Percentiles rank a stretch among this genome's conserved stretches.
Evolutionary conservation across 2,329 filamentous ascomycete genomes (phyloP).

Genomic region (Emmonsia crescens): DNA sequence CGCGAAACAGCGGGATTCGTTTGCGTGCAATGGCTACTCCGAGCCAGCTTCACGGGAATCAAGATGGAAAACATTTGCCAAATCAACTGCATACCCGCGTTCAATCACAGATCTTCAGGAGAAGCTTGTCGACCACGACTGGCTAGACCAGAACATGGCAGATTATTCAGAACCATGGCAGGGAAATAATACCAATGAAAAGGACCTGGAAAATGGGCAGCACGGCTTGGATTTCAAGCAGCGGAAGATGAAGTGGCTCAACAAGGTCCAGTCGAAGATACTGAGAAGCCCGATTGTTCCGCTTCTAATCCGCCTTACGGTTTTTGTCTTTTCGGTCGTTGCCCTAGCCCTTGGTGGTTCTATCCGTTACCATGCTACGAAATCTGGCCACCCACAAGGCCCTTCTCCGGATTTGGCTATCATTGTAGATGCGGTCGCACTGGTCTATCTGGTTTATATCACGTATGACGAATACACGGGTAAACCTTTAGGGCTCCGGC

Average conservation of each 20-base stretch:
- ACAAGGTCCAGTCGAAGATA: conserved; percentile 56
- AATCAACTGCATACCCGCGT: conserved; percentile 32
- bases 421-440: conserved; percentile 74
- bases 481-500: conserved; percentile 79
- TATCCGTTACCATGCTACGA: conserved; percentile 54
- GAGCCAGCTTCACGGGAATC: conserved; percentile 26
- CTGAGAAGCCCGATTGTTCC: conserved; percentile 79
- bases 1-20: not conserved
- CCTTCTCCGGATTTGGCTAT: conserved; percentile 81
- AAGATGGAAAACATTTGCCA: conserved; percentile 38
- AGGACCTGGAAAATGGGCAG: conserved; percentile 41
- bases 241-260: conserved; percentile 43
- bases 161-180: conserved; percentile 44
- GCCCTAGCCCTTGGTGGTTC: conserved; percentile 68
- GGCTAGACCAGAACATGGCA: conserved; percentile 34
- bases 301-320: conserved; percentile 67
- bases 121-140: conserved; percentile 36
- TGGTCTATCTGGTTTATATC: conserved; percentile 87
- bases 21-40: not conserved
- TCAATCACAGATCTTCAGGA: conserved; percentile 23
- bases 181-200: conserved; percentile 31
- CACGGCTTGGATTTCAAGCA: conserved; percentile 41
- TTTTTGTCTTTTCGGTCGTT: conserved; percentile 70
- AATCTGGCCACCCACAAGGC: conserved; percentile 44
- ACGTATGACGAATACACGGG: conserved; percentile 94